Conservation (phyloP, 345 rosid species). For the Rhizophora mangle region DNA sequence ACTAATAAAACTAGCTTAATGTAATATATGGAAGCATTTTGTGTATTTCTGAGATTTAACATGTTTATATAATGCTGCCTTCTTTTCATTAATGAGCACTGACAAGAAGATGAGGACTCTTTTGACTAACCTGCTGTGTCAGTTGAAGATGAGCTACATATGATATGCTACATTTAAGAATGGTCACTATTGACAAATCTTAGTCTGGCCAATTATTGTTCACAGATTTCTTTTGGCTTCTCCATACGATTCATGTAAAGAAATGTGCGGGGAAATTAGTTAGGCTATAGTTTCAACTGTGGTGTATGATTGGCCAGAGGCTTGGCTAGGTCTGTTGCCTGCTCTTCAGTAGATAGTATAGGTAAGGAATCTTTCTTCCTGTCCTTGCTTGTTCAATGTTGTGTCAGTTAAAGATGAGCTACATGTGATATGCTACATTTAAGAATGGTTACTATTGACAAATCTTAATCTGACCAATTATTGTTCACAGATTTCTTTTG, state of each 20-base stretch:
- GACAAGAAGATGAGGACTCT: constrained; percentile 55
- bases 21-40: too few relatives aligned
- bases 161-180: too few relatives aligned
- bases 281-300: constrained; percentile 79
- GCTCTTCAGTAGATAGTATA: constrained; percentile 60
- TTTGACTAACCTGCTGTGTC: constrained; percentile 58
- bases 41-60: constrained; percentile 38
- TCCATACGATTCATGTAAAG: constrained; percentile 2
- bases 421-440: too few relatives aligned
- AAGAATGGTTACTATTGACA: too few relatives aligned
- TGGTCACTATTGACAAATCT: too few relatives aligned
- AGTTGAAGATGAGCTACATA: too few relatives aligned
- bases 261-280: constrained; percentile 79
- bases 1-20: too few relatives aligned
- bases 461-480: too few relatives aligned
- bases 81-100: constrained; percentile 79
- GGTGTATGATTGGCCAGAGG: constrained; percentile 87
- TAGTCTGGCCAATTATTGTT: too few relatives aligned
- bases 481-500: too few relatives aligned
- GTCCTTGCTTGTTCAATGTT: constrained; percentile 10
- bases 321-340: constrained; percentile 79
- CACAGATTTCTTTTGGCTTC: too few relatives aligned
- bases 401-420: not conserved
- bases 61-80: constrained; percentile 66
- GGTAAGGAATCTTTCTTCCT: constrained; percentile 8